These are phyloP conservation scores for Diplotaxis tenuifolia DNA, from an alignment of 345 rosid species.

Conservation along the genomic window DNA sequence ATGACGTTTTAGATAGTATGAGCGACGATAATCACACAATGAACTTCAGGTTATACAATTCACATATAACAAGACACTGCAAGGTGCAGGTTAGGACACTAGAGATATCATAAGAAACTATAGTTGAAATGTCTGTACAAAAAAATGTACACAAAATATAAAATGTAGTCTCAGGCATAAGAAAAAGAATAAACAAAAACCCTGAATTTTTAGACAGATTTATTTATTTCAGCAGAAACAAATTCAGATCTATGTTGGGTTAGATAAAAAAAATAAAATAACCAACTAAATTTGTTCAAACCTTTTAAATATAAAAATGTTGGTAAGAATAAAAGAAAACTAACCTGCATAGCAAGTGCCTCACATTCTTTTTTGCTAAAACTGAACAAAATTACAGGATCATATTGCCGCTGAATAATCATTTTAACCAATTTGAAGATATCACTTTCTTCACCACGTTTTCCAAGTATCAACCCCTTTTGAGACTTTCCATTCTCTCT, in stretches of 20 bases:
- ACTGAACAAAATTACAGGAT: conserved; percentile 94
- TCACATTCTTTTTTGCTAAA: conserved; percentile 99
- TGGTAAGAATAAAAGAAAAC: conserved; percentile 1
- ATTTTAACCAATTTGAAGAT: conserved; percentile 97
- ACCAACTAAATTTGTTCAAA: background rate
- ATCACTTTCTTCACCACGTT: conserved; percentile 94
- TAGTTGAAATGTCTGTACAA: background rate
- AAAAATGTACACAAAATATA: background rate
- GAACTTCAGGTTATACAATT: background rate
- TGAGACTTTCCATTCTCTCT: conserved; percentile 72
- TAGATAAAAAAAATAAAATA: background rate
- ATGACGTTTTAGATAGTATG: background rate
- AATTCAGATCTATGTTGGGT: background rate
- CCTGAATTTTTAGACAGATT: background rate
- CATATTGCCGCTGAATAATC: conserved; percentile 94
- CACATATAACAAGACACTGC: background rate
- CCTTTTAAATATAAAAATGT: background rate
- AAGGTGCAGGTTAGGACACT: background rate
- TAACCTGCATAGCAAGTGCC: conserved; percentile 97
- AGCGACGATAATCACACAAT: background rate
- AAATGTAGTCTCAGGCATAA: background rate
- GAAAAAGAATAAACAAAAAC: background rate
- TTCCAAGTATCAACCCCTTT: conserved; percentile 61
- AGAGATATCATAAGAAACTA: background rate
- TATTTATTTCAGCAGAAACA: background rate